Evolutionary conservation across 768 basidiomycete genomes (phyloP).

Genomic region (Boletus rex-veris): DNA sequence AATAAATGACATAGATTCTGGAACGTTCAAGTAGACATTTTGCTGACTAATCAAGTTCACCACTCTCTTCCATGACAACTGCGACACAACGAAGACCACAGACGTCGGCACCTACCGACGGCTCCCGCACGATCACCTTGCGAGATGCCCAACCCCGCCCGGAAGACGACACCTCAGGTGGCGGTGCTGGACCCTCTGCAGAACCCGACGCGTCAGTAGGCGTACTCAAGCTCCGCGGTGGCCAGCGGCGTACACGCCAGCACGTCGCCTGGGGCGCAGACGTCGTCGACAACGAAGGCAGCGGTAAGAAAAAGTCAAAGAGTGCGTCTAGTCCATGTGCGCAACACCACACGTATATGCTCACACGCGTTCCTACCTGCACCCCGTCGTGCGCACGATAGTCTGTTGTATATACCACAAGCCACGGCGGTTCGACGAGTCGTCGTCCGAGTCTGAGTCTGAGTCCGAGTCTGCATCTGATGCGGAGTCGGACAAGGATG

Average conservation of each 20-base stretch:
- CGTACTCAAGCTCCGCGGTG: constrained; percentile 59
- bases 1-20: constrained; percentile 14
- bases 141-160: constrained; percentile 34
- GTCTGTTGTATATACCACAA: constrained; percentile 97
- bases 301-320: constrained; percentile 89
- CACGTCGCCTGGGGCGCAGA: constrained; percentile 82
- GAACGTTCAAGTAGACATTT: not conserved
- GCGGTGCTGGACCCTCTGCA: constrained; percentile 14
- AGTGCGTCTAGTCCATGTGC: constrained; percentile 50
- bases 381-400: constrained; percentile 28
- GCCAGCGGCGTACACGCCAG: constrained; percentile 40
- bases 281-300: constrained; percentile 87
- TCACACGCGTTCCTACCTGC: too few species aligned
- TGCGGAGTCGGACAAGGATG: constrained; percentile 21
- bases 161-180: constrained; percentile 12
- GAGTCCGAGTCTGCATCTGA: constrained; percentile 16
- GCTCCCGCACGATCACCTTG: constrained; percentile 54
- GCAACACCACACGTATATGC: too few species aligned
- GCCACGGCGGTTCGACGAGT: constrained; percentile 76
- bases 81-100: constrained; percentile 31
- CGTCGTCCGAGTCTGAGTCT: constrained; percentile 42
- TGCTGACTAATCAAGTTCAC: constrained; percentile 20
- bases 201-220: constrained; percentile 36
- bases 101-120: constrained; percentile 45
- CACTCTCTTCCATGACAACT: constrained; percentile 7